Evolutionary conservation across 2,329 filamentous ascomycete genomes (phyloP), one percentile per base, ranked within the genome.

Genomic region (Colletotrichum chrysophilum): DNA sequence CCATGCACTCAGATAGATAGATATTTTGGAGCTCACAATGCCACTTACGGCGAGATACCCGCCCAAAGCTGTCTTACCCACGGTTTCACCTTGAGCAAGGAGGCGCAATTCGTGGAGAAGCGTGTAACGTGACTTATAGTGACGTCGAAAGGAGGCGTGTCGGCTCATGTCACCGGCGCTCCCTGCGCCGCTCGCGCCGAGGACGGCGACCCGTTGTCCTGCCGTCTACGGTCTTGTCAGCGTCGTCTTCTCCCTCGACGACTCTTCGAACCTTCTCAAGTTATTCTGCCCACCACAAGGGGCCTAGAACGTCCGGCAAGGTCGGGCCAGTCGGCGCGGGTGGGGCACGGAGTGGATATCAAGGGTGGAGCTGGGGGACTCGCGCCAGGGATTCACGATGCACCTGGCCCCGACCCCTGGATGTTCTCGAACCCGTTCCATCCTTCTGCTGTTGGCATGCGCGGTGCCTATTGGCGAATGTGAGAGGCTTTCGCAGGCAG

Each of bases 1-100:
- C 56, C 58, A 56, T 52, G 43, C 43, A 43, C 52, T 73, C 70
- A 73, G 43, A 75, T 75, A 75, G 70, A 75, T 73, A 64, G 61
- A 72, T 48, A 8, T 62, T 69, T 62, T 24, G 38, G 32, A 58
- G 32, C 34, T n/a, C 24, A 58, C 58, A 65, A 48, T 75, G 60
- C 48, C 58, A 26, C 70, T 21, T 13, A 24, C 34, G 58, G 58
- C 64, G 64, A 73, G 65, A 68, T 62, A 52, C 52, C 64, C 70
- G 64, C 70, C 18, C 65, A 36, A 48, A 26, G 48, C 28, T 68
- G 26, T 36, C 43, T 43, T 58, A 21, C 13, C 64, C 32, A 60
- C n/a, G 10, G 70, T 65, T 73, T 75, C 73, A 75, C 13, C 16
- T 65, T 36, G 38, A 75, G 12, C 26, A 36, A 48, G 30, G 28